Evolutionary conservation across 208 protist species (phyloP).

Genomic region (Naegleria gruberi): DNA sequence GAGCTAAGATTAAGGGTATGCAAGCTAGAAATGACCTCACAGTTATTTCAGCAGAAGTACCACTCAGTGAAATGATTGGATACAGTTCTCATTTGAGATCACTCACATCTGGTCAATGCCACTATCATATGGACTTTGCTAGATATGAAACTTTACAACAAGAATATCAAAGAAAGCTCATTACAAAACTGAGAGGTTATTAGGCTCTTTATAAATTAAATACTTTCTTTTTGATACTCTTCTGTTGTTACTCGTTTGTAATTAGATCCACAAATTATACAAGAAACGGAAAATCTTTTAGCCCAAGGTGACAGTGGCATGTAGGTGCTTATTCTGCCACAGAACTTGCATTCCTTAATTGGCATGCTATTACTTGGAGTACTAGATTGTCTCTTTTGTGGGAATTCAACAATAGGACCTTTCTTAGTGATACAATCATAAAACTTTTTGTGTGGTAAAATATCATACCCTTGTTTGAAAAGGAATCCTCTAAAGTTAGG

Average conservation of each 20-base stretch:
- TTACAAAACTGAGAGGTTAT: not conserved
- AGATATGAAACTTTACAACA: not conserved
- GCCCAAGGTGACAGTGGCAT: not conserved
- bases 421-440: not conserved
- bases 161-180: not conserved
- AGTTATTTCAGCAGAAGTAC: constrained; percentile 13
- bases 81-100: not conserved
- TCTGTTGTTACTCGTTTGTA: not conserved
- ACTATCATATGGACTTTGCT: constrained; percentile 18
- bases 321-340: not conserved
- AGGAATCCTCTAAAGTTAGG: not conserved
- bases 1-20: constrained; percentile 9
- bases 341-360: not conserved
- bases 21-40: not conserved
- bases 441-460: not conserved
- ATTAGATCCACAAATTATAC: not conserved
- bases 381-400: not conserved
- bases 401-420: not conserved
- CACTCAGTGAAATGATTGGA: constrained; percentile 19
- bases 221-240: not conserved
- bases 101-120: not conserved
- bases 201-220: not conserved
- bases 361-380: not conserved
- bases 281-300: not conserved
- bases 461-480: not conserved